Base-by-base conservation (phyloP, 2,329 filamentous ascomycete species). In the Juglanconis sp. region DNA sequence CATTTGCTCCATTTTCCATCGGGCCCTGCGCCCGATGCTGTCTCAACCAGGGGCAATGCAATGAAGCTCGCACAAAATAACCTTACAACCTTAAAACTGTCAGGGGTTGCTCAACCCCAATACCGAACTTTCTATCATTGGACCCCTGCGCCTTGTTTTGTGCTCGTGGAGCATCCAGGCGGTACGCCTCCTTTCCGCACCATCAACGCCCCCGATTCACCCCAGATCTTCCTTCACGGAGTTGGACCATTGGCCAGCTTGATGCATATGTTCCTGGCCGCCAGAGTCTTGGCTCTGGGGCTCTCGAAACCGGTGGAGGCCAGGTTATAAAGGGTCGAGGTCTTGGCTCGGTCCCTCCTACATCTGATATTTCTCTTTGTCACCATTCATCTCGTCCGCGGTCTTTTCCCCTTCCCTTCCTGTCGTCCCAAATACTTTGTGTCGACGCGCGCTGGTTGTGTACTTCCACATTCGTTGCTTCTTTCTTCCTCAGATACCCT, bases 381-480 rank as follows among this genome's bases (percentile, higher is more conserved):
- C 44, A 42, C 38, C 59, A 51, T 24, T 36, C 50, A 24, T 40
- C 3, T 13, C 50, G 15, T 46, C 35, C 53, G 31, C 24, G 1
- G 24, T 24, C 40, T 54, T 46, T 47, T 46, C 11, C 9, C 30
- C 31, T 53, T 51, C 38, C 53, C 53, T 38, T 50, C 50, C 50
- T 34, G 42, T 54, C 51, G 55, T 57, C 44, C 48, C 59, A 61
- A 53, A 36, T 53, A 44, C 24, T 34, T 15, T 47, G 35, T 53
- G 50, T 49, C 34, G 50, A 40, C 56, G 40, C 55, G 50, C 55
- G 35, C 59, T 57, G 59, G 55, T 61, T 61, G 54, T 58, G 49
- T 58, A 46, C 11, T 61, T 57, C 40, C 36, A 53, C 58, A 60
- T 57, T 61, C 59, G 50, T 57, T 58, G 54, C 30, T 34, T 58